Evolutionary conservation across 2,329 filamentous ascomycete genomes (phyloP), one percentile per base, ranked within the genome.

Genomic region (Aspergillus aculeatinus): DNA sequence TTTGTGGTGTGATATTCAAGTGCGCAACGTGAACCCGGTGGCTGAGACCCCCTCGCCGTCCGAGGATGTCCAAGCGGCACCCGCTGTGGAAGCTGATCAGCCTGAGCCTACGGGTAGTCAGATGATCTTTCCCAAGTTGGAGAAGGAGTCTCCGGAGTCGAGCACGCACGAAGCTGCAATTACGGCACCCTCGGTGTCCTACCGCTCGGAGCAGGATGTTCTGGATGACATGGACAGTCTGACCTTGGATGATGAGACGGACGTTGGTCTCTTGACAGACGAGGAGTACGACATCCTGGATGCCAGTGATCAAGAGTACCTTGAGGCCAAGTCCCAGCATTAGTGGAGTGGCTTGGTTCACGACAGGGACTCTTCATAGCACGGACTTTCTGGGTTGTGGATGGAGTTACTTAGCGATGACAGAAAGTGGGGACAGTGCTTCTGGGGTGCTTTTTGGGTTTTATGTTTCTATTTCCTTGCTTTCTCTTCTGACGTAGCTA

Each of bases 211-310:
- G 69, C 74, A 79, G n/a, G 72, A 73, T 58, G 51, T 73, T n/a
- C 60, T 73, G 23, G 81, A 86, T 64, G 85, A 87, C 69, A 81
- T 83, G 54, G 84, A 85, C 66, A 85, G 82, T 65, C 79, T 87
- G 60, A 81, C 83, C 21, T 70, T 82, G 48, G 80, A 80, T 57
- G 74, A 76, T 12, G 72, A 74, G 6, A 78, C 74, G 23, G 80
- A 82, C n/a, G 87, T 90, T 61, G 90, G 89, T 12, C 97, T 96
- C 82, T 79, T 96, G 82, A 98, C 95, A 0, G 95, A 99, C 65
- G 95, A 98, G 76, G 95, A 99, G 79, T 99, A 98, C 75, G 95
- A 99, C 71, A 93, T 98, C 66, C 86, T 98, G 50, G 92, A 97
- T 79, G 94, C 92, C 48, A 96, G 91, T 60, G 94, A 98, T 67